Conservation (phyloP, 2,329 filamentous ascomycete genomes). For the Aspergillus glaucus region DNA sequence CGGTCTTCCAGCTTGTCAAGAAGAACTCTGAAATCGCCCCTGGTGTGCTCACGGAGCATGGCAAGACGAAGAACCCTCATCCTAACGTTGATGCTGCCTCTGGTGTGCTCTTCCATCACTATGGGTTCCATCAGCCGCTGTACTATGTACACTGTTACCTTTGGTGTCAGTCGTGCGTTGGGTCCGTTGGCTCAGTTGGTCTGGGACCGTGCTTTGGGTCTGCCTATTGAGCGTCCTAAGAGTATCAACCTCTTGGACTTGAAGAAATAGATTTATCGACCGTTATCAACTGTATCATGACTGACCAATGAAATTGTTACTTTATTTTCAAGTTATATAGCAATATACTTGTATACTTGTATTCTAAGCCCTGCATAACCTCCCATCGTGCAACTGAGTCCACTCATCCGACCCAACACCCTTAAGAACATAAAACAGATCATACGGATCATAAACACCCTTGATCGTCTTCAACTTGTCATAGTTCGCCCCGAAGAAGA, state of each 20-base stretch:
- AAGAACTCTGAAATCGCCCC: conserved; percentile 90
- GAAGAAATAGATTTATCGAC: conserved; percentile 47
- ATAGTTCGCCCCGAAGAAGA: conserved; percentile 41
- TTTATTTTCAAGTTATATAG: background rate
- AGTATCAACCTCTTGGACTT: conserved; percentile 89
- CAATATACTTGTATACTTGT: no score
- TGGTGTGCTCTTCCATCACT: conserved; percentile 95
- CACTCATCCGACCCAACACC: conserved; percentile 49
- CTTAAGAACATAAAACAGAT: conserved; percentile 35
- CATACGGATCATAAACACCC: conserved; percentile 36
- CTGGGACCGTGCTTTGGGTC: conserved; percentile 87
- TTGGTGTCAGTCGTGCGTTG: conserved; percentile 62
- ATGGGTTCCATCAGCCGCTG: conserved; percentile 92
- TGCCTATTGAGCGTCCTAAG: conserved; percentile 97
- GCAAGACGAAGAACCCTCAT: conserved; percentile 97
- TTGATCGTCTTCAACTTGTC: conserved; percentile 30
- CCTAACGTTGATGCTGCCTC: conserved; percentile 94
- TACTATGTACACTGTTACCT: conserved; percentile 81
- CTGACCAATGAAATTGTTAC: background rate
- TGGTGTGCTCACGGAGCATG: conserved; percentile 86
- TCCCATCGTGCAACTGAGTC: conserved; percentile 31
- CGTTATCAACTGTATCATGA: no score
- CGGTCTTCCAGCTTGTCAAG: conserved; percentile 89
- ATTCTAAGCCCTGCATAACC: conserved; percentile 28
- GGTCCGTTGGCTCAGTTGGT: conserved; percentile 90